Base-by-base conservation (phyloP, 2,329 filamentous ascomycete species). In the Pseudocercospora fijiensis region DNA sequence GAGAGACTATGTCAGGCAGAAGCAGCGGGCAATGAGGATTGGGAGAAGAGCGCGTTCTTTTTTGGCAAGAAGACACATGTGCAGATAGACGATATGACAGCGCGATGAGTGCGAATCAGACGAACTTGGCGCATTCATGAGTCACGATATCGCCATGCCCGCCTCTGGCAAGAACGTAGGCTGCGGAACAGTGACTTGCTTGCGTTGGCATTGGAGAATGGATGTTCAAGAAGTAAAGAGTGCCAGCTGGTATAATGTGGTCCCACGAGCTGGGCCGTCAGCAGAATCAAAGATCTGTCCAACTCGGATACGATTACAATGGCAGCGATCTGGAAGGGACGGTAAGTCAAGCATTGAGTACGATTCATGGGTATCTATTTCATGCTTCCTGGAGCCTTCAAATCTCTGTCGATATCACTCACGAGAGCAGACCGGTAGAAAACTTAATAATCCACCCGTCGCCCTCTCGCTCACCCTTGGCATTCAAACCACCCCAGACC, bases 401-500 rank as follows among this genome's bases (percentile, higher is more conserved):
- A 4, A 24, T 55, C 51, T 56, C 53, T 60, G 62, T 57, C 62
- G 43, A 57, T 60, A 45, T 57, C 16, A 41, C 16, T 37, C 33
- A 56, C 3, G 53, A 33, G 4, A 56, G 53, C 53, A 56, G 30
- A 20, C 53, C 53, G 8, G 53, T 56, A 2, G 63, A 58, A 26
- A 67, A 65, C 43, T 63, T 73, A 5, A 81, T 75, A n/a, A 79
- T 66, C 79, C 79, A 81, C 5, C 78, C 79, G 73, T 81, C 79
- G 3, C 79, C 78, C 33, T 80, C 76, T 26, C 73, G 72, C 64
- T 79, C 76, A 0, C 79, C 78, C 60, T 77, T 78, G 0, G 79
- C 77, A 70, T 80, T 75, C 16, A 77, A 64, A 1, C 79, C 79
- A 47, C 79, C 79, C 78, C 78, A 81, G 13, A 81, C 70, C 2